Conservation (phyloP, 768 basidiomycete genomes). For the Suillus alpinus region DNA sequence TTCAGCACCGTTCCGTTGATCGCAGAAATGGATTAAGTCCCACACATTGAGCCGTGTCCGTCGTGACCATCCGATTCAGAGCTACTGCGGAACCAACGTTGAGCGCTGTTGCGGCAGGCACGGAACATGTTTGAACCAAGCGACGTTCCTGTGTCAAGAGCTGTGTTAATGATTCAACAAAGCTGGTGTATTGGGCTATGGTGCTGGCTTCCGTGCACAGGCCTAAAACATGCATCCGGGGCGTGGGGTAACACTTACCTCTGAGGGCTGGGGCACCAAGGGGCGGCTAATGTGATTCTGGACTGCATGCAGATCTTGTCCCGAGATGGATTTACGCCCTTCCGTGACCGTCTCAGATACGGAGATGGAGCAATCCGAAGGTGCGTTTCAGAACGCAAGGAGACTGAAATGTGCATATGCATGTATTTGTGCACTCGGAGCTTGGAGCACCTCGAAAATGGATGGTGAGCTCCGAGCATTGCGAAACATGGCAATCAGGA, state of each 20-base stretch:
- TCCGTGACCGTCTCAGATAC: not conserved
- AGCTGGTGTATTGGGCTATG: not conserved
- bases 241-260: constrained; percentile 1
- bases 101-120: constrained; percentile 1
- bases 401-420: not conserved
- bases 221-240: not conserved
- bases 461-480: not conserved
- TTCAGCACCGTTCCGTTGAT: not conserved
- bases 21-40: not conserved
- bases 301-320: not conserved
- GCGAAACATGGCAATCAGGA: not conserved
- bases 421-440: not conserved
- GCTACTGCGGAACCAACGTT: not conserved
- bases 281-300: not conserved
- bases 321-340: constrained; percentile 3
- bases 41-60: not conserved
- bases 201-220: not conserved
- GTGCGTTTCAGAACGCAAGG: not conserved
- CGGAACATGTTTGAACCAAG: constrained; percentile 4
- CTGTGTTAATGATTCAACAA: not conserved
- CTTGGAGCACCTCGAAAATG: not conserved
- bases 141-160: constrained; percentile 2
- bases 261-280: not conserved
- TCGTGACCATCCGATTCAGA: not conserved
- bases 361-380: not conserved